These are phyloP conservation scores for Tephrocybe sp. DNA, from an alignment of 768 basidiomycete genomes.

Conservation along the genomic window DNA sequence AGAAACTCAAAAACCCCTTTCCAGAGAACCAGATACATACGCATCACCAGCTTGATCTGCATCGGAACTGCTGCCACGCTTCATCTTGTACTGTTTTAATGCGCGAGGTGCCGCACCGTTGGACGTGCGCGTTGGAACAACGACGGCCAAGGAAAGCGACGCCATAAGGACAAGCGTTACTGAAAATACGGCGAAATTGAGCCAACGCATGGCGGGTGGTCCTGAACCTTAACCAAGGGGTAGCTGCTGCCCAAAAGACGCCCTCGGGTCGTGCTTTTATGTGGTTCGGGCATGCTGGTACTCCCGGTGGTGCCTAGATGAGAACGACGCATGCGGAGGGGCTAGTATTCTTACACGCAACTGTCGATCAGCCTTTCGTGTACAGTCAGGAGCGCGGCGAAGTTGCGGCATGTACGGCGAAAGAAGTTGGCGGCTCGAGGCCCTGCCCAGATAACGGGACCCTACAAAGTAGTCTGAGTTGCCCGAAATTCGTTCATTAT, in stretches of 20 bases:
- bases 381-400: slow-evolving; percentile 13
- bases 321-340: slow-evolving; percentile 7
- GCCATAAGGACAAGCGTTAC: slow-evolving; percentile 3
- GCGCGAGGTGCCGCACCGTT: slow-evolving; percentile 2
- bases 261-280: slow-evolving; percentile 5
- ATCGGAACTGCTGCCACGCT: not conserved
- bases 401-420: slow-evolving; percentile 11
- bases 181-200: slow-evolving; percentile 1
- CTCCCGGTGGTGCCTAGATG: slow-evolving; percentile 5
- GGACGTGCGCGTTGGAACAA: slow-evolving; percentile 7
- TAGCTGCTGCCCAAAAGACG: not conserved
- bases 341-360: slow-evolving; percentile 11
- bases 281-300: not conserved
- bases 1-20: not conserved
- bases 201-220: slow-evolving; percentile 10
- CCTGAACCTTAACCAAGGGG: not conserved
- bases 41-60: not conserved
- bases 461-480: not conserved
- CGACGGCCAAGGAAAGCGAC: slow-evolving; percentile 1
- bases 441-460: slow-evolving; percentile 3
- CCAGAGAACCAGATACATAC: not conserved
- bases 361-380: slow-evolving; percentile 11
- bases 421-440: slow-evolving; percentile 11
- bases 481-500: not conserved
- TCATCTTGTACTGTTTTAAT: slow-evolving; percentile 20